Conservation (phyloP, 2,329 filamentous ascomycete species). For the Shiraia sp. region DNA sequence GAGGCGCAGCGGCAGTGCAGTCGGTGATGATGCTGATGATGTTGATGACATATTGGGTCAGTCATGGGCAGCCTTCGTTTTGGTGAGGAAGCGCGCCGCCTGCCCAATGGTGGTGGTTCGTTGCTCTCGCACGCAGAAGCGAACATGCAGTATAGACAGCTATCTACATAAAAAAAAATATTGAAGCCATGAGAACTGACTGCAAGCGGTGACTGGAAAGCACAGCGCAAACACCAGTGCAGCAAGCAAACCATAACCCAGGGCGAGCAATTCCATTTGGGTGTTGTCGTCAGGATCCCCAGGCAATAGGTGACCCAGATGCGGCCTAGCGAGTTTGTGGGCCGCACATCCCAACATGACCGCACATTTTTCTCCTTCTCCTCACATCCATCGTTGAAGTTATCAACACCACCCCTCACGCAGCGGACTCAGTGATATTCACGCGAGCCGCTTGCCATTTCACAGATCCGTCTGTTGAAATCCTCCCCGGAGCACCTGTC, state of each 20-base stretch:
- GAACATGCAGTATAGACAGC: no score
- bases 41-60: no score
- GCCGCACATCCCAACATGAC: conserved; percentile 31
- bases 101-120: conserved; percentile 1
- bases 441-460: conserved; percentile 45
- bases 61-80: no score
- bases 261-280: conserved; percentile 4
- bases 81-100: conserved; percentile 13
- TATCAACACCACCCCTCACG: conserved; percentile 27
- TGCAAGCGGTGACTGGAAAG: no score
- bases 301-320: background rate
- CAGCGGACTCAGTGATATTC: conserved; percentile 37
- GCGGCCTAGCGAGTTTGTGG: conserved; percentile 17
- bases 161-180: no score
- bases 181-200: no score
- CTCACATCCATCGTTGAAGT: conserved; percentile 40
- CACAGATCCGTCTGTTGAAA: conserved; percentile 46
- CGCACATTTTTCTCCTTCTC: conserved; percentile 12
- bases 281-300: conserved; percentile 2
- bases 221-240: no score
- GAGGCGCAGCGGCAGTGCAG: conserved; percentile 12
- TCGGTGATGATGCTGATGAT: background rate
- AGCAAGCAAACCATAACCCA: conserved; percentile 3
- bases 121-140: no score
- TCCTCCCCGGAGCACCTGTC: conserved; percentile 37